These are phyloP conservation scores for Eucalyptus albens DNA, from an alignment of 345 rosid species.

Conservation along the genomic window DNA sequence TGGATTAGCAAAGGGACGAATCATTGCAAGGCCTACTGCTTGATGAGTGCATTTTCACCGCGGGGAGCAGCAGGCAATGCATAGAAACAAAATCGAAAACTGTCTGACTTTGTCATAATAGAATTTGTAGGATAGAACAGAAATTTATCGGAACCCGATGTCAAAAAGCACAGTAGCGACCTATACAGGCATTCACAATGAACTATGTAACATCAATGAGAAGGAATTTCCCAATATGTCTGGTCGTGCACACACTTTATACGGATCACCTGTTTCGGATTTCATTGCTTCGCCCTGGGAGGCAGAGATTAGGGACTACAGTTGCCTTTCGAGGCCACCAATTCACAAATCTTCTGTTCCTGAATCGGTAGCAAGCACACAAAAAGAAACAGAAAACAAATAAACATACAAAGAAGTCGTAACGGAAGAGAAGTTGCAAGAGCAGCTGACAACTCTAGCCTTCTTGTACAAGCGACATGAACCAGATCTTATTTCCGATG, in stretches of 20 bases:
- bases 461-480: background rate
- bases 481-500: background rate
- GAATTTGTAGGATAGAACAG: background rate
- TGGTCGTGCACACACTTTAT: background rate
- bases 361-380: background rate
- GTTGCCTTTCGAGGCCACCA: constrained; percentile 61
- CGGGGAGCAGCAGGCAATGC: background rate
- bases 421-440: background rate
- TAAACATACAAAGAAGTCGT: background rate
- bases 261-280: constrained; percentile 44
- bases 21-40: background rate
- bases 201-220: background rate
- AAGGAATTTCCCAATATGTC: background rate
- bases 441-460: background rate
- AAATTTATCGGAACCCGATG: background rate
- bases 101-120: background rate
- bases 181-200: background rate
- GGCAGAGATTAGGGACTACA: constrained; percentile 49
- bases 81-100: background rate
- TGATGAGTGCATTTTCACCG: background rate
- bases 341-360: constrained; percentile 23
- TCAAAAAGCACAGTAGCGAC: background rate
- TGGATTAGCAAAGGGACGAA: background rate
- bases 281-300: constrained; percentile 76
- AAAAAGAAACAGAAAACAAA: background rate